phyloP scores from a whole-genome alignment of 2,329 filamentous ascomycete genomes.

The Nothophoma quercina region DNA sequence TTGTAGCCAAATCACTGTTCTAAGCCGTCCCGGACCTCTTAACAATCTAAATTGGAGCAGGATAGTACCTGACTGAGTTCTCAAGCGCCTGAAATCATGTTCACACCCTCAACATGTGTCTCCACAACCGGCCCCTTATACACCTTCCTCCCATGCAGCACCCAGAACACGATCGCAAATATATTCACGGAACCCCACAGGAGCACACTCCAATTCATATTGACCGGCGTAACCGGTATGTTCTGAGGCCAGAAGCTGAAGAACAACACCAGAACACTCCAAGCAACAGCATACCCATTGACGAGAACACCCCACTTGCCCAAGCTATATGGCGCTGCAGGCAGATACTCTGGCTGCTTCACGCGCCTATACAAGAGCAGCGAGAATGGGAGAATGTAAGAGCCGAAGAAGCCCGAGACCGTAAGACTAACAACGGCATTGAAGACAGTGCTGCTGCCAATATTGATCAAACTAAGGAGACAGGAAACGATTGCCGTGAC shows the following conservation, averaged over 20 bases:
- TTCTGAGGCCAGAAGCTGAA: slow-evolving; percentile 30
- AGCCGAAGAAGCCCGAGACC: slow-evolving; percentile 27
- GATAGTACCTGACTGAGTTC: too few relatives aligned
- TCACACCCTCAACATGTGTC: slow-evolving; percentile 8
- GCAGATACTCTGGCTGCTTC: slow-evolving; percentile 3
- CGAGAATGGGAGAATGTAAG: slow-evolving; percentile 25
- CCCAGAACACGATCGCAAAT: slow-evolving; percentile 28
- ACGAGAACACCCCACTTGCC: slow-evolving; percentile 22
- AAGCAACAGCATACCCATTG: slow-evolving; percentile 23
- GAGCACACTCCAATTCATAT: slow-evolving; percentile 34
- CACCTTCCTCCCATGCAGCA: slow-evolving; percentile 22
- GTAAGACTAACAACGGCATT: slow-evolving; percentile 30
- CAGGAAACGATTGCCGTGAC: slow-evolving; percentile 17
- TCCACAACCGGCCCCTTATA: slow-evolving; percentile 28
- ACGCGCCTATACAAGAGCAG: slow-evolving; percentile 23
- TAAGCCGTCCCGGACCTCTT: too few relatives aligned
- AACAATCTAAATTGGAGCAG: too few relatives aligned
- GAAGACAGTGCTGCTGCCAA: slow-evolving; percentile 27
- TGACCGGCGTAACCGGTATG: slow-evolving; percentile 23
- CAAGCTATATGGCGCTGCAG: slow-evolving; percentile 18
- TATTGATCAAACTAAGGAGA: slow-evolving; percentile 28
- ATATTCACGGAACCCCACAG: slow-evolving; percentile 25
- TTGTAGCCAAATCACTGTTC: too few relatives aligned
- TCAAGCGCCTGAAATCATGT: background rate
- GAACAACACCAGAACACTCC: slow-evolving; percentile 27